Evolutionary conservation across 352 stramenopile genomes (phyloP).

Genomic region (Phytopythium aichiense): DNA sequence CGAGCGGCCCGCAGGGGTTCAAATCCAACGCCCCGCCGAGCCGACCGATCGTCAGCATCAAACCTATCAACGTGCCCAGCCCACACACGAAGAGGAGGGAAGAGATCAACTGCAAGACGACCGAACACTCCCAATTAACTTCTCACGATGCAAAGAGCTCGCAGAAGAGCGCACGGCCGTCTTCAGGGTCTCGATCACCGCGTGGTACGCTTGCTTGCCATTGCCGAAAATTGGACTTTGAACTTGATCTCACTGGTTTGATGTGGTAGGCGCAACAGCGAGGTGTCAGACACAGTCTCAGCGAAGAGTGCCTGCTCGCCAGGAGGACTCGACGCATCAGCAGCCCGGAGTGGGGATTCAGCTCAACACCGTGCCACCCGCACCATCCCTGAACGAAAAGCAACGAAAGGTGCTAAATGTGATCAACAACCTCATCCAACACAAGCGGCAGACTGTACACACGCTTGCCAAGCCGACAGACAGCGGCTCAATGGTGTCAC

Average conservation of each 20-base stretch:
- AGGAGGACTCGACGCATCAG: constrained; percentile 1
- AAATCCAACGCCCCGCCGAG: constrained; percentile 27
- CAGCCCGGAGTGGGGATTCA: background rate
- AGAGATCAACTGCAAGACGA: background rate
- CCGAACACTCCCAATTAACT: background rate
- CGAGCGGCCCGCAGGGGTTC: constrained; percentile 30
- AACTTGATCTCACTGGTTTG: background rate
- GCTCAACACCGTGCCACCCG: too few species aligned
- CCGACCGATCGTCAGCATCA: constrained; percentile 29
- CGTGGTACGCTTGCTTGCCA: background rate
- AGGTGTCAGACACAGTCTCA: background rate
- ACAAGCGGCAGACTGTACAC: constrained; percentile 68
- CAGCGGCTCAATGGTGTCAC: constrained; percentile 2
- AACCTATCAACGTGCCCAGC: constrained; percentile 4
- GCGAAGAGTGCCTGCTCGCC: background rate
- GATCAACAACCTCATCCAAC: constrained; percentile 76
- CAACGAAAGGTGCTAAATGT: constrained; percentile 64
- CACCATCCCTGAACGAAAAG: constrained; percentile 35
- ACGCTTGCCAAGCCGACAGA: constrained; percentile 32
- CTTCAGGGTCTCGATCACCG: background rate
- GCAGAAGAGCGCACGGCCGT: background rate
- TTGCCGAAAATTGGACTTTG: too few species aligned
- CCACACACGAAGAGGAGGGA: background rate
- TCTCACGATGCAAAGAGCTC: background rate
- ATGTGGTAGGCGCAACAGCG: background rate